Percentiles rank a stretch among this genome's conserved stretches.
Evolutionary conservation across 352 stramenopile species (phyloP).

Genomic region (Elongisporangium undulatum): DNA sequence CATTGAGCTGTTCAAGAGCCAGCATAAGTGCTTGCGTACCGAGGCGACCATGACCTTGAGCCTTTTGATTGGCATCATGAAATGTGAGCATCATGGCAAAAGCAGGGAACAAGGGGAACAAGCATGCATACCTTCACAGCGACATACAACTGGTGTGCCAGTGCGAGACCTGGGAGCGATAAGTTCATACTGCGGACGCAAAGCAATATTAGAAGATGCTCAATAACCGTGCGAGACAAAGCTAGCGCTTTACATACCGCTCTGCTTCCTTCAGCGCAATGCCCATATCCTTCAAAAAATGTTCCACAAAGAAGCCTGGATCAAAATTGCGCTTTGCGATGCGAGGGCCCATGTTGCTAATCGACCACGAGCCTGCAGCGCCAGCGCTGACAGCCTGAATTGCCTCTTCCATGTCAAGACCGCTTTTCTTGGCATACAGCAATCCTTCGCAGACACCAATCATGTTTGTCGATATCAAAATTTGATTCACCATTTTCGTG

Average conservation of each 20-base stretch:
- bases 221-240: neutral
- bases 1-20: conserved; percentile 84
- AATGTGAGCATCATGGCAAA: neutral
- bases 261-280: conserved; percentile 87
- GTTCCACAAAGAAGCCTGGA: conserved; percentile 89
- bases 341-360: conserved; percentile 86
- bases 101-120: neutral
- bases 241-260: conserved; percentile 18
- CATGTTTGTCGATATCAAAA: conserved; percentile 86
- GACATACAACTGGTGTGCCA: conserved; percentile 88
- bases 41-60: conserved; percentile 73
- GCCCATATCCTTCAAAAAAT: conserved; percentile 90
- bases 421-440: conserved; percentile 85
- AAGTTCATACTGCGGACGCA: conserved; percentile 72
- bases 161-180: conserved; percentile 74
- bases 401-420: conserved; percentile 84
- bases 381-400: conserved; percentile 83
- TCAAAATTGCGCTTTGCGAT: conserved; percentile 89
- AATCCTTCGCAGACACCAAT: conserved; percentile 87
- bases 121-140: conserved; percentile 55
- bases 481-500: conserved; percentile 93
- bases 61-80: conserved; percentile 16
- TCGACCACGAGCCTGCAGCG: conserved; percentile 85
- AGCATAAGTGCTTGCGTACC: conserved; percentile 88
- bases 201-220: neutral